Evolutionary conservation across 306 rosid species (phyloP).

Genomic region (Cucurbita maxima): DNA sequence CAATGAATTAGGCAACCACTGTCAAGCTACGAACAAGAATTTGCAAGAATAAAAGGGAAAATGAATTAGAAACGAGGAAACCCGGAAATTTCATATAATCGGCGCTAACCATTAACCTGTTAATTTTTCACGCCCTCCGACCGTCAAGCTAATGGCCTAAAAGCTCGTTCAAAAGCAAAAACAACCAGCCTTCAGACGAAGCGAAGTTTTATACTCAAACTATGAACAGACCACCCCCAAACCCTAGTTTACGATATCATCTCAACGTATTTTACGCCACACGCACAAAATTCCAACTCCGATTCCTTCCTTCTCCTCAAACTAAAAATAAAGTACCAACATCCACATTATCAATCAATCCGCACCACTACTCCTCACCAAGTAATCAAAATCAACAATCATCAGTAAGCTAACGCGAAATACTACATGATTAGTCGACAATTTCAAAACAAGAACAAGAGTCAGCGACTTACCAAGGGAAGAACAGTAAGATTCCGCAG

Average conservation of each 20-base stretch:
- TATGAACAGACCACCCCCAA: not conserved
- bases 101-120: not conserved
- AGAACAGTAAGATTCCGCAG: not conserved
- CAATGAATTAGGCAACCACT: not conserved
- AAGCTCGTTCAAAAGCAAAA: not conserved
- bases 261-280: not conserved
- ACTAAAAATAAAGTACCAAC: not conserved
- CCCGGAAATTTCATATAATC: not conserved
- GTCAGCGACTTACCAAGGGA: constrained; percentile 20
- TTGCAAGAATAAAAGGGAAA: not conserved
- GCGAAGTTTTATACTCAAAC: not conserved
- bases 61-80: not conserved
- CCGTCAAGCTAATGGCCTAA: not conserved
- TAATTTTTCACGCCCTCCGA: not conserved
- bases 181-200: not conserved
- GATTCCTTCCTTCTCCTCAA: constrained; percentile 3
- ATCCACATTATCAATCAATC: not conserved
- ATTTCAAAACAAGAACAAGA: constrained; percentile 1
- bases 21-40: not conserved
- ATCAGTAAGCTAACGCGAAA: not conserved
- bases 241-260: not conserved
- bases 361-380: not conserved
- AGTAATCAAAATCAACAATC: not conserved
- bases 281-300: not conserved
- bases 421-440: not conserved